Base-by-base conservation (phyloP, 2,329 filamentous ascomycete species). In the Penicillium sp. region DNA sequence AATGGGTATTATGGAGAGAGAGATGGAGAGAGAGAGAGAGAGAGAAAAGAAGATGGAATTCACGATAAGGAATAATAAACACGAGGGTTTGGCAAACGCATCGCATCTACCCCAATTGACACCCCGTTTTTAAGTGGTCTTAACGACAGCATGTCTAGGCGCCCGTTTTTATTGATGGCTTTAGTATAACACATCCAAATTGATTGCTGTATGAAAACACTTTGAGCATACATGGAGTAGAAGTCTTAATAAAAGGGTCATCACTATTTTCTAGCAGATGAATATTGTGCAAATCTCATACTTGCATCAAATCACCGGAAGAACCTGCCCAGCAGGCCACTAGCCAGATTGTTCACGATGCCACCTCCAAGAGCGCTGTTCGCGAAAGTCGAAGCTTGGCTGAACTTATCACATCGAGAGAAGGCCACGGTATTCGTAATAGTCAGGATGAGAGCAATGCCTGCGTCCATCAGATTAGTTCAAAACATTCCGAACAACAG, bases 301-400 rank as follows among this genome's bases (percentile, higher is more conserved):
- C 31, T 19, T 24, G 39, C 29, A 53, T 46, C 42, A 31, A 37
- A 61, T 68, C 70, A 78, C 64, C 79, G 78, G 70, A 85, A 85
- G 58, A 83, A 71, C 62, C 80, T 79, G 65, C 81, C 81, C 59
- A 85, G 73, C 75, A 85, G 74, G 26, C 81, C 81, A 39, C 81
- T 78, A 9, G 82, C 82, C 60, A 85, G 64, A 64, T 80, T 84
- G 64, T 79, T 79, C 55, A 82, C 81, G 55, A 85, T 73, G 3
- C 81, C 79, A 45, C 83, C 82, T 8, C 79, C 77, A 52, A 86
- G 74, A 5, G 83, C 83, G 42, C 78, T 79, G 45, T 80, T 84
- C 7, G 84, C 83, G 60, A 83, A 81, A 49, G 76, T 83, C 37
- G 82, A 84, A 11, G 86, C 86, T 65, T 88, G 79, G 58, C 79